A percentile compares a stretch with the other conserved stretches of the same genome.
Evolutionary conservation across 2,329 filamentous ascomycete genomes (phyloP).

Genomic region (Ciborinia camelliae): DNA sequence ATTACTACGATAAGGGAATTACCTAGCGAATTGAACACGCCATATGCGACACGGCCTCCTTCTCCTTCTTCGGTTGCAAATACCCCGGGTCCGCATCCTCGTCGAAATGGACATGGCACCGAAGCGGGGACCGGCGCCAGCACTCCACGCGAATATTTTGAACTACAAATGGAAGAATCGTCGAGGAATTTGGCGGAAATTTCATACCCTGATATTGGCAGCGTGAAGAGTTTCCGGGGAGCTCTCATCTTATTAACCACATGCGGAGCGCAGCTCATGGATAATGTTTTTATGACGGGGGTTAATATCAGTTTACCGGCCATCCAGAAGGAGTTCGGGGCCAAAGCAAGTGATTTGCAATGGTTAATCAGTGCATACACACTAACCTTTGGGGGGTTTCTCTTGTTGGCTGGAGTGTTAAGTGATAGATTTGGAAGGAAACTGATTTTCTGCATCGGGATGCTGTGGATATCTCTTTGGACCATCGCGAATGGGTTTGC

Average conservation of each 20-base stretch:
- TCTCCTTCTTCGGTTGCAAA: conserved; percentile 13
- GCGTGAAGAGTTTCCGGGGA: conserved; percentile 41
- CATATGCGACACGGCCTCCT: conserved; percentile 21
- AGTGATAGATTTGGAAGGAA: conserved; percentile 39
- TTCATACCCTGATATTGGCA: conserved; percentile 28
- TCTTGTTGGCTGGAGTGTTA: conserved; percentile 37
- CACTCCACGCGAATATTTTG: not conserved
- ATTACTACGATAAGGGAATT: conserved; percentile 19
- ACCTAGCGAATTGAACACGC: conserved; percentile 21
- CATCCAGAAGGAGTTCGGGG: conserved; percentile 41
- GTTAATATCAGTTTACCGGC: conserved; percentile 43
- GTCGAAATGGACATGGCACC: not conserved
- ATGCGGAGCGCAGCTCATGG: conserved; percentile 43
- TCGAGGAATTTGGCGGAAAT: not conserved
- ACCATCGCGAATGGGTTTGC: conserved; percentile 42
- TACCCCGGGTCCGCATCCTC: not conserved
- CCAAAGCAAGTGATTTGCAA: conserved; percentile 39
- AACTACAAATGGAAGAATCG: conserved; percentile 6
- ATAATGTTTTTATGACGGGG: conserved; percentile 45
- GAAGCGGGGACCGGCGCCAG: not conserved
- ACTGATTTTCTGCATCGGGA: conserved; percentile 40
- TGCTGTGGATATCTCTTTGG: conserved; percentile 40
- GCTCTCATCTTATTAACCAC: conserved; percentile 41
- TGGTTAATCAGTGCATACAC: conserved; percentile 45
- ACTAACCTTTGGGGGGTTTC: conserved; percentile 41